A percentile compares a stretch with the other conserved stretches of the same genome.
These are phyloP conservation scores for Dothiorella sarmentorum DNA, from an alignment of 2,329 filamentous ascomycete species.

Conservation along the genomic window DNA sequence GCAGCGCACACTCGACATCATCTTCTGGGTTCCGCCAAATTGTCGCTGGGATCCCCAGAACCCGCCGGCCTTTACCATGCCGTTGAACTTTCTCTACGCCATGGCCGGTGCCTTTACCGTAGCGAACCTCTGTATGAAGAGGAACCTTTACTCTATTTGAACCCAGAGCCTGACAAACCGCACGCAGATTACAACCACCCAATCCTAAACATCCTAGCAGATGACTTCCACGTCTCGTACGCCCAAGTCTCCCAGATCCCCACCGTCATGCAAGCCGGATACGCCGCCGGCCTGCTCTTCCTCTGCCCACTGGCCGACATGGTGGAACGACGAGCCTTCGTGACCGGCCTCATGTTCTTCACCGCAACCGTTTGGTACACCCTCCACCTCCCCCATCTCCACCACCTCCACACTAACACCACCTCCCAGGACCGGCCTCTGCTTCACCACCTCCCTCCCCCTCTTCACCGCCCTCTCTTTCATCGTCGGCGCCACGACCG, in stretches of 20 bases:
- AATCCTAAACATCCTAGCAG: slow-evolving; percentile 70
- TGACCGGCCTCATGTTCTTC: slow-evolving; percentile 62
- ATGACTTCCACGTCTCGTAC: slow-evolving; percentile 67
- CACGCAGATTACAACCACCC: slow-evolving; percentile 68
- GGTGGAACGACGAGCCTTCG: slow-evolving; percentile 64
- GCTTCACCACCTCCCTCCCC: slow-evolving; percentile 61
- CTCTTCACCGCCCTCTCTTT: slow-evolving; percentile 69
- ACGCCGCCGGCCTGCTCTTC: slow-evolving; percentile 69
- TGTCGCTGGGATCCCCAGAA: slow-evolving; percentile 66
- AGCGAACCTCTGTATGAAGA: slow-evolving; percentile 61
- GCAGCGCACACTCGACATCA: neutral
- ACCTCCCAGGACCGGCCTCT: slow-evolving; percentile 64
- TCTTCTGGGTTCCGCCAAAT: slow-evolving; percentile 57
- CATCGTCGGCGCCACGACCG: slow-evolving; percentile 71
- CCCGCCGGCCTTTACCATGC: slow-evolving; percentile 65
- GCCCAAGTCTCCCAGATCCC: slow-evolving; percentile 66
- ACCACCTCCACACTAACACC: neutral
- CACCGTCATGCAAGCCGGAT: slow-evolving; percentile 75
- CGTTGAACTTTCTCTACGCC: slow-evolving; percentile 67
- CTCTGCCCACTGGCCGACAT: slow-evolving; percentile 73
- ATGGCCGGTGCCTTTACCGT: slow-evolving; percentile 67
- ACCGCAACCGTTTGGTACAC: slow-evolving; percentile 68
- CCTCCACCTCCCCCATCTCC: too few relatives aligned
- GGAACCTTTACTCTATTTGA: neutral
- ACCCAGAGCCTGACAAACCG: neutral